These are phyloP conservation scores for Ustilago hordei DNA, from an alignment of 1,284 basidiomycete species.

Conservation along the genomic window DNA sequence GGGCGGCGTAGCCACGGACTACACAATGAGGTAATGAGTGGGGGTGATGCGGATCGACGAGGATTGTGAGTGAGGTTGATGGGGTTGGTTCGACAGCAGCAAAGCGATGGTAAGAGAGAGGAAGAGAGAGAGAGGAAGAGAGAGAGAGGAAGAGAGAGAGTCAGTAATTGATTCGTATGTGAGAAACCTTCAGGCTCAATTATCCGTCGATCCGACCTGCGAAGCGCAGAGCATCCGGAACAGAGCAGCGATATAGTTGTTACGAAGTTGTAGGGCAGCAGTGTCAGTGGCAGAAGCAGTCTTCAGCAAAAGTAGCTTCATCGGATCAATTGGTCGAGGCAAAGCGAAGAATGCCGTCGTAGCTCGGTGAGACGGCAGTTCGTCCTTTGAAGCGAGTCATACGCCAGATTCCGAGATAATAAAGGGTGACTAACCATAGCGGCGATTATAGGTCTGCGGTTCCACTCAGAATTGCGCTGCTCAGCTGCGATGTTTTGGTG, in stretches of 20 bases:
- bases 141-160: not conserved
- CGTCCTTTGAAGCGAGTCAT: not conserved
- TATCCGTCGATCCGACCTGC: not conserved
- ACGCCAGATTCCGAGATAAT: no score
- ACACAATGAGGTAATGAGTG: no score
- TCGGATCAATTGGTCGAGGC: not conserved
- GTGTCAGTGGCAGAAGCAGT: not conserved
- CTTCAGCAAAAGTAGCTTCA: not conserved
- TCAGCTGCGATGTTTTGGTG: not conserved
- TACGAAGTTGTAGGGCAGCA: not conserved
- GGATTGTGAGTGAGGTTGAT: not conserved
- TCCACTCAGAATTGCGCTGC: no score
- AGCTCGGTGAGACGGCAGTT: not conserved
- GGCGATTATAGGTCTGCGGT: no score
- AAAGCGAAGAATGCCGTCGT: not conserved
- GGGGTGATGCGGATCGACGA: not conserved
- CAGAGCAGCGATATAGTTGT: not conserved
- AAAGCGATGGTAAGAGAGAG: not conserved
- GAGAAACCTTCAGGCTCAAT: no score
- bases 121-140: not conserved
- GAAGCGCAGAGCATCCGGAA: not conserved
- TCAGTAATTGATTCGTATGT: not conserved
- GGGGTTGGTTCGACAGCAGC: not conserved
- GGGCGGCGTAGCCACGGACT: slow-evolving; percentile 61
- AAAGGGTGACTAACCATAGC: no score